A percentile compares a stretch with the other conserved stretches of the same genome.
Conservation (phyloP, 1,139 yeast genomes). For the Geotrichum restrictum region DNA sequence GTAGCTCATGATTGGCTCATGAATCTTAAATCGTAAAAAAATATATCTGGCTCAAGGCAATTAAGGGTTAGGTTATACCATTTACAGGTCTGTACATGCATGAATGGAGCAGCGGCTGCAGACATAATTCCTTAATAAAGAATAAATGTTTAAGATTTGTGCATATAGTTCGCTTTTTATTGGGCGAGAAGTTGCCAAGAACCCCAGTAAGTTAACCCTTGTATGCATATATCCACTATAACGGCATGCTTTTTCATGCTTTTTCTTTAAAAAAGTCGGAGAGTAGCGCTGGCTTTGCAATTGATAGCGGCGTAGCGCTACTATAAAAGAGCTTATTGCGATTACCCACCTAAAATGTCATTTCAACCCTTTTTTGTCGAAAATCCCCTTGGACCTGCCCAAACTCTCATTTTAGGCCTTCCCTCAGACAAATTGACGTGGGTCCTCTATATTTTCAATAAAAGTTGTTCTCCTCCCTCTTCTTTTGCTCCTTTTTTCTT, state of each 20-base stretch:
- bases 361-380: neutral
- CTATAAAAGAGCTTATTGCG: neutral
- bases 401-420: neutral
- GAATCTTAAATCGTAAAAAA: no score
- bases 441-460: neutral
- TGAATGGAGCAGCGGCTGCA: no score
- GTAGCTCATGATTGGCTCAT: no score
- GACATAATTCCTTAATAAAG: no score
- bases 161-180: no score
- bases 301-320: neutral
- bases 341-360: neutral
- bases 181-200: conserved; percentile 1
- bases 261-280: no score
- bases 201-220: neutral
- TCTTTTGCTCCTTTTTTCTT: neutral
- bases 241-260: no score
- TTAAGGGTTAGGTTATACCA: no score
- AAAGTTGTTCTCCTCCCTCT: neutral
- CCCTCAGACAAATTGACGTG: neutral
- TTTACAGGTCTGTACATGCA: no score
- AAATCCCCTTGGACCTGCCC: neutral
- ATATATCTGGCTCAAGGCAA: no score
- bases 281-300: no score
- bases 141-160: no score
- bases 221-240: neutral